Base-by-base conservation (phyloP, 129 eudicot species). In the Lactuca saligna region DNA sequence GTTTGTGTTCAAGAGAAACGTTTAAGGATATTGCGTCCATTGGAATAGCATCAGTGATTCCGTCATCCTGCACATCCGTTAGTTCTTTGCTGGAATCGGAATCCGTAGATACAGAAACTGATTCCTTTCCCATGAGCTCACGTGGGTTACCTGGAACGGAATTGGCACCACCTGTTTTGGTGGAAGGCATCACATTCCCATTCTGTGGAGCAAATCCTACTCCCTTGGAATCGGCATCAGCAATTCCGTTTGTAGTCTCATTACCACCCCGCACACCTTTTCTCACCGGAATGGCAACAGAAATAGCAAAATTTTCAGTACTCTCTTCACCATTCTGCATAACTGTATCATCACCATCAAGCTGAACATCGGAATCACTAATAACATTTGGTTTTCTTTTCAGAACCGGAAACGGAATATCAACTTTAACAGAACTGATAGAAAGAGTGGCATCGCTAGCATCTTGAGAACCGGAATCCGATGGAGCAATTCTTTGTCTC, bases 401-500 rank as follows among this genome's bases (percentile, higher is more conserved):
- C 32, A 35, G 33, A 49, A 55, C 42, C 9, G 81, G 61, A 42
- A 70, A 54, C 35, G 9, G 78, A 17, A 15, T 57, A 62, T 68
- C 58, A 65, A 54, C 75, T 65, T 68, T 68, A 70, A 42, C 68
- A 66, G 66, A 70, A 63, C 73, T 44, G 65, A 57, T 35, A 32
- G 70, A 75, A 68, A 75, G 63, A 64, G 74, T 68, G 11, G 17
- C 69, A 20, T 29, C 53, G 57, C 74, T 25, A 41, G 67, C 60
- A 57, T 50, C 62, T 37, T 82, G 66, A 11, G 85, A 65, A 54
- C 54, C 63, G 17, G 76, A 71, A 74, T 17, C 80, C 16, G 65
- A 44, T 35, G 69, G 41, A 46, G 38, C 68, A 32, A 54, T 55
- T 54, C 76, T 69, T 20, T 71, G 82, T 34, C 37, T 54, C 7